Conservation (phyloP, 176 grass and related monocot genomes). For the Ampelocalamus luodianensis region DNA sequence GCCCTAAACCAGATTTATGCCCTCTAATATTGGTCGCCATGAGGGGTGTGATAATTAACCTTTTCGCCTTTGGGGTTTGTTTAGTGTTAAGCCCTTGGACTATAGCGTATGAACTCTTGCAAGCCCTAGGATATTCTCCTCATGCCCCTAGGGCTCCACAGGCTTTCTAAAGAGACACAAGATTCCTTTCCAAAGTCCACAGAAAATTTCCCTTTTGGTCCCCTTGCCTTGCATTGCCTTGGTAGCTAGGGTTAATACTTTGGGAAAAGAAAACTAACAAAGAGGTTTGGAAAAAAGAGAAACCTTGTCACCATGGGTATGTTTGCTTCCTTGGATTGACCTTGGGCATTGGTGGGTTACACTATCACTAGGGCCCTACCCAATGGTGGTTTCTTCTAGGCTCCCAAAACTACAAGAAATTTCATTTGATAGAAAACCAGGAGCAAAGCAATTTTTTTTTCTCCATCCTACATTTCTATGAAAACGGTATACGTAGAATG, state of each 20-base stretch:
- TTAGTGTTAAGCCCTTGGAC: slow-evolving; percentile 71
- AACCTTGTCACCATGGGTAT: slow-evolving; percentile 84
- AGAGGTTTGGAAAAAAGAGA: slow-evolving; percentile 72
- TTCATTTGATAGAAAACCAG: background rate
- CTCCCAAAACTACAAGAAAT: background rate
- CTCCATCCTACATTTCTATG: background rate
- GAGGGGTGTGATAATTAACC: slow-evolving; percentile 32
- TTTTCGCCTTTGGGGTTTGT: slow-evolving; percentile 58
- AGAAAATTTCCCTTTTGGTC: slow-evolving; percentile 14
- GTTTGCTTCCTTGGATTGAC: slow-evolving; percentile 87
- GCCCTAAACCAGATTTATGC: slow-evolving; percentile 34
- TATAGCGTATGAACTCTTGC: slow-evolving; percentile 82
- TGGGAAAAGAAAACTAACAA: slow-evolving; percentile 38
- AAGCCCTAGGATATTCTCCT: slow-evolving; percentile 78
- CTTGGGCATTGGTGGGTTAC: slow-evolving; percentile 32
- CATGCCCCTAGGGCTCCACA: slow-evolving; percentile 53
- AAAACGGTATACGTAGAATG: background rate
- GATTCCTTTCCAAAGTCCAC: slow-evolving; percentile 74
- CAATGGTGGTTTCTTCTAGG: slow-evolving; percentile 2
- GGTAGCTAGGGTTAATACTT: slow-evolving; percentile 13
- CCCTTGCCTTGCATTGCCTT: background rate
- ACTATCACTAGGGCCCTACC: background rate
- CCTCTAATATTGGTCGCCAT: slow-evolving; percentile 42
- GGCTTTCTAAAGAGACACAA: slow-evolving; percentile 53
- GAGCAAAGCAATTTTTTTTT: background rate